These are phyloP conservation scores for Kalmanozyma brasiliensis DNA, from an alignment of 1,284 basidiomycete species.

Conservation along the genomic window DNA sequence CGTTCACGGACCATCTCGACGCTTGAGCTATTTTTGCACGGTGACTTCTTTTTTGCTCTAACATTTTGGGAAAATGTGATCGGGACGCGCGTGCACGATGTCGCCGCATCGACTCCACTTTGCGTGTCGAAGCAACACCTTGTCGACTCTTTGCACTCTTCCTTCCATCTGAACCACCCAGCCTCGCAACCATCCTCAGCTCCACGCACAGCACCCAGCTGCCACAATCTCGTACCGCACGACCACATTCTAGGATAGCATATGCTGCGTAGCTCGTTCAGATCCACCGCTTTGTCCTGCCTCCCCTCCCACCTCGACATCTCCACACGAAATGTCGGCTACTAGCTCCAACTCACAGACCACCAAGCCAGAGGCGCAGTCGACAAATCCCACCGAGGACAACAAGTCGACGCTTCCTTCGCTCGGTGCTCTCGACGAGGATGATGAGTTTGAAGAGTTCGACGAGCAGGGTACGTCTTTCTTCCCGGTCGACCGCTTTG, in stretches of 20 bases:
- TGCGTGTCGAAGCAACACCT: slow-evolving; percentile 17
- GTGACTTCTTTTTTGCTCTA: neutral
- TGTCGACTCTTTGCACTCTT: neutral
- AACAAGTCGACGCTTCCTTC: slow-evolving; percentile 50
- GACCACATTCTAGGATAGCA: too few species aligned
- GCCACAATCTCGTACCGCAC: too few species aligned
- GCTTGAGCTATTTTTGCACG: neutral
- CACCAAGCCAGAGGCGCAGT: slow-evolving; percentile 33
- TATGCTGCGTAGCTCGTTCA: too few species aligned
- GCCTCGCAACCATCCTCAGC: too few species aligned
- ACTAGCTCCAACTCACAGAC: slow-evolving; percentile 31
- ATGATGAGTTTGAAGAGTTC: slow-evolving; percentile 68
- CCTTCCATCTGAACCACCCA: too few species aligned
- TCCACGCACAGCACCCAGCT: too few species aligned
- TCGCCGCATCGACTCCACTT: slow-evolving; percentile 18
- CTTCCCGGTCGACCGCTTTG: neutral
- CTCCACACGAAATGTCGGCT: slow-evolving; percentile 29
- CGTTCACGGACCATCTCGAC: slow-evolving; percentile 38
- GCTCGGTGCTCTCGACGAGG: slow-evolving; percentile 65
- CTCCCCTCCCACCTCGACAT: neutral
- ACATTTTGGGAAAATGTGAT: slow-evolving; percentile 13
- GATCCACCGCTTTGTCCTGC: too few species aligned
- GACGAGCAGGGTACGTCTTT: slow-evolving; percentile 60
- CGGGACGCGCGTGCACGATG: slow-evolving; percentile 38
- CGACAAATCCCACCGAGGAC: slow-evolving; percentile 19